A percentile compares a stretch with the other conserved stretches of the same genome.
Evolutionary conservation across 163 green algal species (phyloP).

Genomic region (Volvox carteri): DNA sequence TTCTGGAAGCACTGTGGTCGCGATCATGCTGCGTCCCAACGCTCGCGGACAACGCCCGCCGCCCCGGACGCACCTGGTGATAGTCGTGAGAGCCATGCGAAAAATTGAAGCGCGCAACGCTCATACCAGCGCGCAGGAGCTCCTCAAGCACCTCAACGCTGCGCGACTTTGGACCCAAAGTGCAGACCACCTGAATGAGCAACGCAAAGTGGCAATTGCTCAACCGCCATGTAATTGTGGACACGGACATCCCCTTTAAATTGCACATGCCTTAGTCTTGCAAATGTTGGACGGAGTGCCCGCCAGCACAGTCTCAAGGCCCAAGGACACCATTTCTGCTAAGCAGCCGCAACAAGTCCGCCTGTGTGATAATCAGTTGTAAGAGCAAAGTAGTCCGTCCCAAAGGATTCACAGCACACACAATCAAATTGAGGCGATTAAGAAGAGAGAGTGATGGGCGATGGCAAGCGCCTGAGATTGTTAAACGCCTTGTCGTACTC

Average conservation of each 20-base stretch:
- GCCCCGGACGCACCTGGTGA: constrained; percentile 82
- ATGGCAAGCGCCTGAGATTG: background rate
- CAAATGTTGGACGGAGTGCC: constrained; percentile 79
- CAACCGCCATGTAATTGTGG: background rate
- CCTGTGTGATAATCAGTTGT: background rate
- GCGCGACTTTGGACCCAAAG: constrained; percentile 92
- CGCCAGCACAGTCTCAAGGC: constrained; percentile 83
- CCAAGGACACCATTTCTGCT: constrained; percentile 78
- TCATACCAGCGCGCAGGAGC: constrained; percentile 96
- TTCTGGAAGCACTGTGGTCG: too few species aligned
- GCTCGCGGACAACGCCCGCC: constrained; percentile 29
- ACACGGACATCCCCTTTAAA: background rate
- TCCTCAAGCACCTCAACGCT: constrained; percentile 90
- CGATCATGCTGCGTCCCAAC: too few species aligned
- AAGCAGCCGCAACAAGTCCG: constrained; percentile 23
- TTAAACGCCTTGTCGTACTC: constrained; percentile 12
- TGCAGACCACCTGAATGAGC: constrained; percentile 93
- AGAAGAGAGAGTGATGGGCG: background rate
- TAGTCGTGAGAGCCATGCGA: constrained; percentile 96
- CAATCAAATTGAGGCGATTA: too few species aligned
- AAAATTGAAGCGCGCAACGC: constrained; percentile 98
- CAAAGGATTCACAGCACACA: too few species aligned
- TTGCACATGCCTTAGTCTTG: constrained; percentile 86
- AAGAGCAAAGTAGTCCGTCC: background rate
- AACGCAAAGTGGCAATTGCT: background rate